Conservation (phyloP, 768 basidiomycete genomes). For the Auriculariales sp. region DNA sequence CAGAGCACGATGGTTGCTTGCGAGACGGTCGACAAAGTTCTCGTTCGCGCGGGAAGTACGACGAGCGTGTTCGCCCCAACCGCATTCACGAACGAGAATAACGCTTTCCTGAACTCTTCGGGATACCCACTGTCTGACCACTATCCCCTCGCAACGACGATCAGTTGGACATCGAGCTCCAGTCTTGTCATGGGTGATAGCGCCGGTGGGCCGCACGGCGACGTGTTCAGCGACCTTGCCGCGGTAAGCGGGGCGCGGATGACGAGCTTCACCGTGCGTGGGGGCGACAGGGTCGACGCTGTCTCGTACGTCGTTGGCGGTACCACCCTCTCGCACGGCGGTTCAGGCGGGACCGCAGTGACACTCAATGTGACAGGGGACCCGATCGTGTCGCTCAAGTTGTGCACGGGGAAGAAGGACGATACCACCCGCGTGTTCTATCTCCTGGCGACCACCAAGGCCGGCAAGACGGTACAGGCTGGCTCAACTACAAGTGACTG, state of each 20-base stretch:
- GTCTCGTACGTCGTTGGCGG: slow-evolving; percentile 15
- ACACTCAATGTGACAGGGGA: slow-evolving; percentile 18
- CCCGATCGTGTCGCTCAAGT: slow-evolving; percentile 11
- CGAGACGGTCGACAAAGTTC: slow-evolving; percentile 26
- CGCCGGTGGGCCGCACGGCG: slow-evolving; percentile 20
- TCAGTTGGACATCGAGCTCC: slow-evolving; percentile 19
- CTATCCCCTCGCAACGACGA: slow-evolving; percentile 17
- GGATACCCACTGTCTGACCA: slow-evolving; percentile 22
- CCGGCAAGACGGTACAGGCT: slow-evolving; percentile 14
- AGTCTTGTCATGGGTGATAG: slow-evolving; percentile 19
- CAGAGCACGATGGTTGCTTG: slow-evolving; percentile 17
- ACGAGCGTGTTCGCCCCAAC: slow-evolving; percentile 13
- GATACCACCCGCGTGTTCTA: slow-evolving; percentile 20
- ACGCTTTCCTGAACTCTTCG: slow-evolving; percentile 17
- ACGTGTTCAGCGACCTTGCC: slow-evolving; percentile 18
- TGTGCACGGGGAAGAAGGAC: slow-evolving; percentile 16
- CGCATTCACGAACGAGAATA: slow-evolving; percentile 19
- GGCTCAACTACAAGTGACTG: slow-evolving; percentile 16
- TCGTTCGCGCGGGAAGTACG: slow-evolving; percentile 15
- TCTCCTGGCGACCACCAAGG: slow-evolving; percentile 17
- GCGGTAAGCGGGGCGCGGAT: slow-evolving; percentile 11
- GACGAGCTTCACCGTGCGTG: slow-evolving; percentile 18
- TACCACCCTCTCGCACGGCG: slow-evolving; percentile 17
- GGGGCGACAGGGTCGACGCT: slow-evolving; percentile 19
- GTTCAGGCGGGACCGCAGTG: slow-evolving; percentile 18